phyloP scores from a whole-genome alignment of 768 basidiomycete species.

The Xerocomellus chrysenteron region DNA sequence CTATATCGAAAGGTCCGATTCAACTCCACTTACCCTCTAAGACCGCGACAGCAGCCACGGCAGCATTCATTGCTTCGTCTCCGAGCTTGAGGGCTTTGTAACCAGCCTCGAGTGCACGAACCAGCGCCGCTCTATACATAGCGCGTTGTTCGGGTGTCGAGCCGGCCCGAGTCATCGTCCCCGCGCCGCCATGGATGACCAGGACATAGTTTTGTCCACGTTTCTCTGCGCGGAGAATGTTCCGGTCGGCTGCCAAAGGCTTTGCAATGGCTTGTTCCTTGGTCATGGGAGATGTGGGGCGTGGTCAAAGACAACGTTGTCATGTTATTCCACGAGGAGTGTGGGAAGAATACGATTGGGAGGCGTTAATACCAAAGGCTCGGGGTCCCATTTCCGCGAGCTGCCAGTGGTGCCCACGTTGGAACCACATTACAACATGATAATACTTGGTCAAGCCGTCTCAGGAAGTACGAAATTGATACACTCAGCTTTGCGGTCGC shows the following conservation, averaged over 20 bases:
- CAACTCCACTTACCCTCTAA: constrained; percentile 58
- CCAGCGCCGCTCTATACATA: constrained; percentile 55
- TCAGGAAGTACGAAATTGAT: too few relatives aligned
- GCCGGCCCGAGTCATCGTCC: constrained; percentile 56
- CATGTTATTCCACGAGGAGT: neutral
- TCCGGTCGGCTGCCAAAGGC: neutral
- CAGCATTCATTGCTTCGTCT: constrained; percentile 83
- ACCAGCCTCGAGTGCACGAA: constrained; percentile 57
- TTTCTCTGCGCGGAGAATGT: constrained; percentile 9
- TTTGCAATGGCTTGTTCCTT: neutral
- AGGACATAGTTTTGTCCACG: constrained; percentile 39
- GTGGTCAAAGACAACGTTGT: neutral
- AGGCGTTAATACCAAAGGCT: too few relatives aligned
- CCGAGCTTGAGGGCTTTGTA: constrained; percentile 60
- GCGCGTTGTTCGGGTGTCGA: constrained; percentile 62
- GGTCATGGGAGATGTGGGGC: constrained; percentile 2
- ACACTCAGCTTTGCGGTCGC: too few relatives aligned
- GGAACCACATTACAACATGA: too few relatives aligned
- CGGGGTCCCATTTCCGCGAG: too few relatives aligned
- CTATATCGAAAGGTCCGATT: neutral
- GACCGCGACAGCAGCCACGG: constrained; percentile 65
- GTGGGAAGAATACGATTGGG: too few relatives aligned
- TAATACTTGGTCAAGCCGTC: too few relatives aligned
- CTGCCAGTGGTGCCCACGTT: too few relatives aligned
- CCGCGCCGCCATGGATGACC: constrained; percentile 81